phyloP scores from a whole-genome alignment of 164 flowering plant genomes.

The Protea cynaroides region DNA sequence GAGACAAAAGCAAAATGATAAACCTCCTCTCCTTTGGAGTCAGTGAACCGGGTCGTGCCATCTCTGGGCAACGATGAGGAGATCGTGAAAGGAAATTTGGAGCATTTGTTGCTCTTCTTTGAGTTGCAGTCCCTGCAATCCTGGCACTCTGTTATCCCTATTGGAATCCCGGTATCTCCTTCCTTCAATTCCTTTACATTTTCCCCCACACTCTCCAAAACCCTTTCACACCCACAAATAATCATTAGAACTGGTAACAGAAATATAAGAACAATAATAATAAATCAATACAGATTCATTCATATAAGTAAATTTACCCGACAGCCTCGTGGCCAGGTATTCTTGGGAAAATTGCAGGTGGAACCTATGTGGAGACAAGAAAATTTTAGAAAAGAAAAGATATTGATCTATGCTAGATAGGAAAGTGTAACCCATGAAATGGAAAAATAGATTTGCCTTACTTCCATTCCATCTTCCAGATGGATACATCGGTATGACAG shows the following conservation, averaged over 20 bases:
- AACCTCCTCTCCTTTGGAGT: slow-evolving; percentile 28
- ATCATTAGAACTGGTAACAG: neutral
- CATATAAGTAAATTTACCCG: no score
- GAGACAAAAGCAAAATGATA: slow-evolving; percentile 43
- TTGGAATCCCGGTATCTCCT: slow-evolving; percentile 56
- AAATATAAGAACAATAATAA: no score
- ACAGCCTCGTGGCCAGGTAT: slow-evolving; percentile 70
- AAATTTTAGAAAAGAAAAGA: neutral
- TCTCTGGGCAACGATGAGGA: slow-evolving; percentile 39
- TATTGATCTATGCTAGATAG: neutral
- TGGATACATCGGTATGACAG: slow-evolving; percentile 50
- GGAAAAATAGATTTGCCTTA: slow-evolving; percentile 1
- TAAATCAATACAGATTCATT: neutral
- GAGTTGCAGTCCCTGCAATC: slow-evolving; percentile 58
- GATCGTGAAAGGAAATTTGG: slow-evolving; percentile 9
- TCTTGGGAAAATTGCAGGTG: slow-evolving; percentile 48
- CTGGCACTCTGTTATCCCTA: slow-evolving; percentile 36
- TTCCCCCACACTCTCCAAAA: slow-evolving; percentile 70
- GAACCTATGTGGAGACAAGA: slow-evolving; percentile 27
- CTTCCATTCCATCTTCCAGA: slow-evolving; percentile 54
- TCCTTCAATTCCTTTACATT: slow-evolving; percentile 43
- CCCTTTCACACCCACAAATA: slow-evolving; percentile 15
- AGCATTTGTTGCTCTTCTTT: slow-evolving; percentile 45
- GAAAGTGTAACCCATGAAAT: neutral
- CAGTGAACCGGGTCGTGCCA: slow-evolving; percentile 42